Evolutionary conservation across 257 asterid genomes (phyloP).

Genomic region (Solanum arcanum): DNA sequence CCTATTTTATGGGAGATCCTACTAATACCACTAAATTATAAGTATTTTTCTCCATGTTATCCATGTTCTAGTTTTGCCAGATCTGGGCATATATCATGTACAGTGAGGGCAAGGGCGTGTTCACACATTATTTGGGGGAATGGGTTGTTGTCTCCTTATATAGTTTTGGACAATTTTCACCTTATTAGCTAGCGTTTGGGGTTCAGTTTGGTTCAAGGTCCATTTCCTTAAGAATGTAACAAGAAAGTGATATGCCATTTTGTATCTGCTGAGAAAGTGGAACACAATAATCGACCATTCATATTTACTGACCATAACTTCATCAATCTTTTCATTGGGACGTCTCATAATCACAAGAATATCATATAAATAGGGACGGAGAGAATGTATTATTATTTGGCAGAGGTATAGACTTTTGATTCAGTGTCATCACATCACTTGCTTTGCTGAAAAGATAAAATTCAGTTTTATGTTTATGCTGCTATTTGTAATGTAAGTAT

Average conservation of each 20-base stretch:
- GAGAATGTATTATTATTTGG: neutral
- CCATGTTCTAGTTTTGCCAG: neutral
- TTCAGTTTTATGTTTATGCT: neutral
- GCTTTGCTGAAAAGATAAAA: neutral
- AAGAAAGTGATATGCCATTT: neutral
- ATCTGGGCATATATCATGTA: neutral
- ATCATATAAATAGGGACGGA: neutral
- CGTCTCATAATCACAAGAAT: neutral
- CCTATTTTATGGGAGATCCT: neutral
- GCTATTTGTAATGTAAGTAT: conserved; percentile 1
- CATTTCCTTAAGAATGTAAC: neutral
- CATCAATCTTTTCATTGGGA: neutral
- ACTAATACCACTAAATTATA: neutral
- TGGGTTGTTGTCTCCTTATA: neutral
- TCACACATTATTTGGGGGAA: neutral
- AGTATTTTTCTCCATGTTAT: neutral
- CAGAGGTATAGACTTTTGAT: neutral
- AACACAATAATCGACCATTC: neutral
- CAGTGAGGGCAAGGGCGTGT: neutral
- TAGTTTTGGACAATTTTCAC: neutral
- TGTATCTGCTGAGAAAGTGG: neutral
- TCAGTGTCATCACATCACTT: neutral
- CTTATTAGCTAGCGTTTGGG: neutral
- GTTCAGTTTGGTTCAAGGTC: neutral
- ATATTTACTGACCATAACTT: neutral